Percentiles rank a stretch among this genome's conserved stretches.
Evolutionary conservation across 306 rosid species (phyloP).

Genomic region (Calophaca sinica): DNA sequence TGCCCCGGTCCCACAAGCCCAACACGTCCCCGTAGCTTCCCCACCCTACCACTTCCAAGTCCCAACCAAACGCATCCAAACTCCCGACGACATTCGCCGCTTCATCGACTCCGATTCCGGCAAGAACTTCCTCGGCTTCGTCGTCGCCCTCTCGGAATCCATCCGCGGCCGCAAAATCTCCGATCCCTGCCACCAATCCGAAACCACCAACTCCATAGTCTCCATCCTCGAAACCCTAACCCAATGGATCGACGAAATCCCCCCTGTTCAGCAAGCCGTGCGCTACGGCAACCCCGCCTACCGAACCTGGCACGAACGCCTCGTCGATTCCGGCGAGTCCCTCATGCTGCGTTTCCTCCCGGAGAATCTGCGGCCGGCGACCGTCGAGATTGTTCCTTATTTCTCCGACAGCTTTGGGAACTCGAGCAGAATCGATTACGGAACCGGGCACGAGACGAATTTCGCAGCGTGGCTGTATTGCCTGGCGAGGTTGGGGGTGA

Average conservation of each 20-base stretch:
- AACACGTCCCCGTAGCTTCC: constrained; percentile 59
- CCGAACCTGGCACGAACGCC: constrained; percentile 74
- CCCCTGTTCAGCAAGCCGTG: constrained; percentile 72
- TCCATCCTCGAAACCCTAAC: constrained; percentile 69
- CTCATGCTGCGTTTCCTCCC: constrained; percentile 70
- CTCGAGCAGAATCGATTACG: constrained; percentile 85
- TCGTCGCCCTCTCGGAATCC: constrained; percentile 88
- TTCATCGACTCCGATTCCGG: constrained; percentile 75
- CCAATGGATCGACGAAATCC: constrained; percentile 79
- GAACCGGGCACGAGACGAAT: constrained; percentile 97
- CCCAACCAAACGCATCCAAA: constrained; percentile 74
- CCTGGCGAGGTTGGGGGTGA: constrained; percentile 69
- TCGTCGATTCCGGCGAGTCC: constrained; percentile 54
- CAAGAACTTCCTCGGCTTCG: constrained; percentile 77
- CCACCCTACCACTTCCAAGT: constrained; percentile 64
- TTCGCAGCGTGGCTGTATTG: constrained; percentile 93
- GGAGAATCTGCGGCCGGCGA: constrained; percentile 53
- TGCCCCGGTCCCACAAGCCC: constrained; percentile 84
- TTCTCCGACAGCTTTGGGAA: constrained; percentile 86
- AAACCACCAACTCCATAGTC: constrained; percentile 48
- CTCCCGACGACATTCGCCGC: constrained; percentile 72
- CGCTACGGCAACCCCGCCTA: constrained; percentile 85
- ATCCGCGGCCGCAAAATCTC: constrained; percentile 70
- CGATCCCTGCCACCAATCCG: constrained; percentile 67
- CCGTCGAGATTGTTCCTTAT: constrained; percentile 72